Conservation (phyloP, 805 yeast species). For the Kluyveromyces wickerhamii region DNA sequence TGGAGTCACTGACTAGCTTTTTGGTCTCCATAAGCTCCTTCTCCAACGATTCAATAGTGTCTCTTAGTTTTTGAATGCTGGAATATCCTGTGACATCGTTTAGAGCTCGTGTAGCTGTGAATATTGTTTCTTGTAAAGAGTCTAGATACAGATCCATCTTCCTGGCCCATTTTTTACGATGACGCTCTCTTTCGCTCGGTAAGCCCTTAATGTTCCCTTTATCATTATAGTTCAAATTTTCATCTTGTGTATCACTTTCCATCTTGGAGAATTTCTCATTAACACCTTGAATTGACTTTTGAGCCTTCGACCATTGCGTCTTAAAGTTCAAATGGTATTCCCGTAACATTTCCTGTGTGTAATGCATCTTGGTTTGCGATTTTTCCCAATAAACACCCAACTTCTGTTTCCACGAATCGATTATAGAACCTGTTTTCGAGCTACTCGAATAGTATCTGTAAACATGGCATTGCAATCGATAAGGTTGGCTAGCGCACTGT, state of each 20-base stretch:
- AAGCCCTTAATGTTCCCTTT: constrained; percentile 30
- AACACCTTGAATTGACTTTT: constrained; percentile 30
- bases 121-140: constrained; percentile 48
- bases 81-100: constrained; percentile 92
- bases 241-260: constrained; percentile 30
- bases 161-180: constrained; percentile 36
- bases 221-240: constrained; percentile 27
- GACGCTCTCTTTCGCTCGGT: constrained; percentile 40
- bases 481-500: no score
- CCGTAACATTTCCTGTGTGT: constrained; percentile 8
- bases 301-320: constrained; percentile 24
- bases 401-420: constrained; percentile 4
- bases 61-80: constrained; percentile 63
- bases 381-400: constrained; percentile 13
- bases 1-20: constrained; percentile 39
- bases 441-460: neutral
- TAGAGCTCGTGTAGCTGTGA: constrained; percentile 56
- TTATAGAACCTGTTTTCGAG: neutral
- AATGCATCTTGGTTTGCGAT: constrained; percentile 9
- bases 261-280: constrained; percentile 32
- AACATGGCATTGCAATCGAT: no score
- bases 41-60: constrained; percentile 52
- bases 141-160: constrained; percentile 42
- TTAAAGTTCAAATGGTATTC: constrained; percentile 13
- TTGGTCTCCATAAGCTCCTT: constrained; percentile 41